Evolutionary conservation across 805 yeast species (phyloP).

Genomic region (Lipomyces orientalis): DNA sequence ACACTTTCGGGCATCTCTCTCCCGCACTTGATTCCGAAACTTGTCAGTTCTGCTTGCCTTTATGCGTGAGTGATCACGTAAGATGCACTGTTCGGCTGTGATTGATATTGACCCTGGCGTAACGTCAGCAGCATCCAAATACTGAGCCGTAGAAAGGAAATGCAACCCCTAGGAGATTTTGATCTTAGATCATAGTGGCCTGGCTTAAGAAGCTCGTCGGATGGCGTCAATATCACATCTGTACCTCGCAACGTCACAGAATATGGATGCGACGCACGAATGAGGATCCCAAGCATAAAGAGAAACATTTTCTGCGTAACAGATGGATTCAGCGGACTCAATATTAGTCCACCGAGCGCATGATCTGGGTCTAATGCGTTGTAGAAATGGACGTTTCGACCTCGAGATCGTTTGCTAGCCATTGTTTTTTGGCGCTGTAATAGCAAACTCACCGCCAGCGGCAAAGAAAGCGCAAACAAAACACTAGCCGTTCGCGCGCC

Average conservation of each 20-base stretch:
- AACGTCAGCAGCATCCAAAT: neutral
- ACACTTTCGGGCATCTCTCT: neutral
- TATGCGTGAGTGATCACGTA: neutral
- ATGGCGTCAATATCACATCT: neutral
- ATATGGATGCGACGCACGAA: neutral
- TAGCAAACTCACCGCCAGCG: too few species aligned
- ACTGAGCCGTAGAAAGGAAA: neutral
- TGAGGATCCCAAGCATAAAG: neutral
- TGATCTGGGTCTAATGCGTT: neutral
- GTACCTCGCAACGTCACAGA: neutral
- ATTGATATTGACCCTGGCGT: neutral
- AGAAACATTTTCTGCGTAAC: neutral
- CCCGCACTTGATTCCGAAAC: neutral
- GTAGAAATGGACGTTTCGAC: neutral
- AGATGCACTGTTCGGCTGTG: neutral
- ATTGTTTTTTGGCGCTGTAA: too few species aligned
- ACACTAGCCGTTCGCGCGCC: too few species aligned
- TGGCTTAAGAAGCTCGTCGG: neutral
- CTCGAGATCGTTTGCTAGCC: constrained; percentile 1
- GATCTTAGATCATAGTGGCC: neutral
- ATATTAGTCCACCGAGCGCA: neutral
- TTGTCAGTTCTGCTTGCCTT: neutral
- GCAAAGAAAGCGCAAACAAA: too few species aligned
- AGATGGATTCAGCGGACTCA: neutral
- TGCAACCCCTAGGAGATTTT: neutral